Conservation (phyloP, 2,329 filamentous ascomycete genomes). For the Ploettnerulaceae sp. region DNA sequence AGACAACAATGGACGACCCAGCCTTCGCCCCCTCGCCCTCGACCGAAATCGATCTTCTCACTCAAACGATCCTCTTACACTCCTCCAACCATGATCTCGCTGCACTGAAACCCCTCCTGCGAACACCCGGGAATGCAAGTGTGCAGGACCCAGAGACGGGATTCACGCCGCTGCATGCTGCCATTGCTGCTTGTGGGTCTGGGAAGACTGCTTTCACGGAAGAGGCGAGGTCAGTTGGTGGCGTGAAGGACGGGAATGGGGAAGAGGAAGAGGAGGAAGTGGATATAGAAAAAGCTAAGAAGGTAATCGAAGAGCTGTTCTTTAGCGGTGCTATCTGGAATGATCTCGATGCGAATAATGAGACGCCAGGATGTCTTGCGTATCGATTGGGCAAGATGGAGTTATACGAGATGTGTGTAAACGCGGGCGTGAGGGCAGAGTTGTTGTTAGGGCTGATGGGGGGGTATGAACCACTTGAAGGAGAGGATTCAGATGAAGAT, state of each 20-base stretch:
- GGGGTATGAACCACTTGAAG: conserved; percentile 68
- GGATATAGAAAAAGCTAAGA: conserved; percentile 55
- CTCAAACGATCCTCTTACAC: conserved; percentile 60
- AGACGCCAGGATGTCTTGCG: conserved; percentile 89
- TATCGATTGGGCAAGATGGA: conserved; percentile 60
- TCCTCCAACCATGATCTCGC: conserved; percentile 53
- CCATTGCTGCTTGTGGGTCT: conserved; percentile 67
- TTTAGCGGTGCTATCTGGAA: conserved; percentile 96
- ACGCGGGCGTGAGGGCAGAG: conserved; percentile 87
- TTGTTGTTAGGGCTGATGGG: conserved; percentile 78
- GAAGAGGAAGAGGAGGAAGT: conserved; percentile 34
- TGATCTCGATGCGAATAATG: conserved; percentile 77
- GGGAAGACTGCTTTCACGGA: conserved; percentile 3
- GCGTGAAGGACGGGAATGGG: conserved; percentile 25
- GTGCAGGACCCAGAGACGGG: conserved; percentile 81
- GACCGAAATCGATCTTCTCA: conserved; percentile 27
- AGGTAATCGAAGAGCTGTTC: conserved; percentile 70
- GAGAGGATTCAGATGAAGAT: conserved; percentile 42
- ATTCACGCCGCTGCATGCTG: conserved; percentile 83
- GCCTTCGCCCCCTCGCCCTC: conserved; percentile 19
- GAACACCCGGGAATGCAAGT: conserved; percentile 52
- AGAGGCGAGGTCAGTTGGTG: conserved; percentile 28
- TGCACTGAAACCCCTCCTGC: conserved; percentile 32
- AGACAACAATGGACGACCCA: conserved; percentile 29
- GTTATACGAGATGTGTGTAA: conserved; percentile 78